Evolutionary conservation across 192 early-diverging fungal genomes (phyloP).

Genomic region (Powellomyces hirtus): DNA sequence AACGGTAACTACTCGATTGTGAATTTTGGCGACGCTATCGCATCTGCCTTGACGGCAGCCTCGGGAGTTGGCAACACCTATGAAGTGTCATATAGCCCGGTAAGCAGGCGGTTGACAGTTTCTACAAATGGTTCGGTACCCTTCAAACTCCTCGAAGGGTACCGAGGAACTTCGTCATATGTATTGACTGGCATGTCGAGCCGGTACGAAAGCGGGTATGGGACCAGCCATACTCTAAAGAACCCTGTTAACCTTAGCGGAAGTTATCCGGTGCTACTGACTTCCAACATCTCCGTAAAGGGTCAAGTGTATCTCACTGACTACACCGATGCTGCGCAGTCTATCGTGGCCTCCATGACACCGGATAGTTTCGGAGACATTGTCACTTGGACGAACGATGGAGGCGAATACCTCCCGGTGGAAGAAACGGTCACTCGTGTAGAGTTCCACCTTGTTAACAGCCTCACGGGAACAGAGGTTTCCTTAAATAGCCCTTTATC

Average conservation of each 20-base stretch:
- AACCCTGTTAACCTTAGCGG: slow-evolving; percentile 7
- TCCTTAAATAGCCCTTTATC: slow-evolving; percentile 2
- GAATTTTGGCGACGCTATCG: slow-evolving; percentile 17
- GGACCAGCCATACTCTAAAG: neutral
- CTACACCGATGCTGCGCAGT: neutral
- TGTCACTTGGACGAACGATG: slow-evolving; percentile 7
- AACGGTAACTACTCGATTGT: slow-evolving; percentile 12
- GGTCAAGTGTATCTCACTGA: slow-evolving; percentile 7
- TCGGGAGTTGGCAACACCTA: slow-evolving; percentile 1
- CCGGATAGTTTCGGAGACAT: slow-evolving; percentile 16
- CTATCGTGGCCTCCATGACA: neutral
- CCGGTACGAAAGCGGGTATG: neutral
- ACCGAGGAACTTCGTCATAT: slow-evolving; percentile 10
- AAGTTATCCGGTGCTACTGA: slow-evolving; percentile 10
- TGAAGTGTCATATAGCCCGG: neutral
- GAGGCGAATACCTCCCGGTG: slow-evolving; percentile 4
- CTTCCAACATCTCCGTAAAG: neutral
- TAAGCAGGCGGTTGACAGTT: slow-evolving; percentile 1
- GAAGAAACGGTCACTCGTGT: neutral
- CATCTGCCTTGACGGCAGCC: neutral
- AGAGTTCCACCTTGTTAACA: slow-evolving; percentile 6
- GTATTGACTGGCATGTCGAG: neutral
- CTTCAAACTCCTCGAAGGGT: slow-evolving; percentile 9
- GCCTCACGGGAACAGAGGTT: neutral
- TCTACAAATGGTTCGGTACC: neutral